A percentile compares a stretch with the other conserved stretches of the same genome.
Conservation (phyloP, 768 basidiomycete genomes). For the Phylloporus sp. region DNA sequence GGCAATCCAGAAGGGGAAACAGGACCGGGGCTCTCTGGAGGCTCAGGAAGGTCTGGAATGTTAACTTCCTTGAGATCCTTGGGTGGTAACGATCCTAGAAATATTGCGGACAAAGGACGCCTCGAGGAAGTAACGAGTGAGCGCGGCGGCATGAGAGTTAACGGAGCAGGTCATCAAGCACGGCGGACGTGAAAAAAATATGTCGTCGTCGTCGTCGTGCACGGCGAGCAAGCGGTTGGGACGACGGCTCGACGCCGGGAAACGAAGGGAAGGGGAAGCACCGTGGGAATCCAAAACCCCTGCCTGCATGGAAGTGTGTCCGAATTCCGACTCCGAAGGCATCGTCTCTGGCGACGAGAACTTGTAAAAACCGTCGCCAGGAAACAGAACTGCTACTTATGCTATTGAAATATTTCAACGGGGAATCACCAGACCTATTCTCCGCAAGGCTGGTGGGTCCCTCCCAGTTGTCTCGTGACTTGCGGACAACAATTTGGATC, state of each 20-base stretch:
- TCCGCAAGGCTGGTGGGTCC: no score
- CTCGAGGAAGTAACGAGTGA: conserved; percentile 36
- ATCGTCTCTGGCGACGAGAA: background rate
- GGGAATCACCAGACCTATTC: background rate
- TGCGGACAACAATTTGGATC: no score
- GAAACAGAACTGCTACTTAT: background rate
- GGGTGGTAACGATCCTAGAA: conserved; percentile 43
- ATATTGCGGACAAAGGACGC: conserved; percentile 60
- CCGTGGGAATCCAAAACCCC: conserved; percentile 24
- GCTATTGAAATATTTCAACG: background rate
- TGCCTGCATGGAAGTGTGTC: background rate
- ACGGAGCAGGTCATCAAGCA: conserved; percentile 27
- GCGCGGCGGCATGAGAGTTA: conserved; percentile 46
- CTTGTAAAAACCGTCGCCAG: conserved; percentile 1
- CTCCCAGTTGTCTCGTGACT: background rate
- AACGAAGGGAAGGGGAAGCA: conserved; percentile 14
- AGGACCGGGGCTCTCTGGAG: conserved; percentile 54
- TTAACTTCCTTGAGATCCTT: conserved; percentile 34
- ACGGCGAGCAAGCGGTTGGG: conserved; percentile 23
- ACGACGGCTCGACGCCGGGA: conserved; percentile 19
- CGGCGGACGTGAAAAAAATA: conserved; percentile 8
- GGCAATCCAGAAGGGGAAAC: conserved; percentile 64
- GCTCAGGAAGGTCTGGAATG: conserved; percentile 67
- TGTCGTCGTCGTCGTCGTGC: conserved; percentile 20
- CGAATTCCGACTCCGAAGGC: conserved; percentile 21